Base-by-base conservation (phyloP, 768 basidiomycete genomes). In the Lactarius trivialis region DNA sequence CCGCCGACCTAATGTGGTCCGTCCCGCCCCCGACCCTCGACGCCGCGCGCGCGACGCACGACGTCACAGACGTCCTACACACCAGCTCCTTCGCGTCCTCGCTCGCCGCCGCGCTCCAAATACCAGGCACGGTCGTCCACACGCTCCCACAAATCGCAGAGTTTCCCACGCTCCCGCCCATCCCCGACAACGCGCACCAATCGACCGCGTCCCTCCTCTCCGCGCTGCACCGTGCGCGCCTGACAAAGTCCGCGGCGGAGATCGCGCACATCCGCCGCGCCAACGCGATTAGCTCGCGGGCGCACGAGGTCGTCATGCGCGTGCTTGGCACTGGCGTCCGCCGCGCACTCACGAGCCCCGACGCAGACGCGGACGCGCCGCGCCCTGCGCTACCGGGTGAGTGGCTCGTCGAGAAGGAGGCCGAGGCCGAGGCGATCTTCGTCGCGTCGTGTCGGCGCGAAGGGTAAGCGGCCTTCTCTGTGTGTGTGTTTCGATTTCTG, bases 361-460 rank as follows among this genome's bases (percentile, higher is more conserved):
- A n/a, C n/a, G n/a, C n/a, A 75, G 74, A 37, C 81, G 71, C 17
- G 73, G 75, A 14, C 2, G 67, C 63, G 4, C 74, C 63, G 4
- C 74, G 75, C 9, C 74, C 81, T 4, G 85, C 84, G 0, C 73
- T 91, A 3, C 91, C 89, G 2, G 79, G 81, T 2, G 88, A 94
- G 69, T 97, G 95, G 89, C 76, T 92, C 50, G 90, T 98, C 17
- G 85, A 91, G 75, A 91, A 89, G 68, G 96, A 98, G 73, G 88
- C 85, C 0, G 95, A 97, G 72, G 96, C 93, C 0, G 95, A 96
- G 71, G 96, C 94, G 0, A 80, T 95, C 9, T 98, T 98, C 65
- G 89, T 93, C 0, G 92, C 94, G 2, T 87, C 87, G 1, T 97
- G 94, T 74, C 78, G 93, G 55, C 78, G 92, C 60, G 87, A 92